Evolutionary conservation across 139 green algal species (phyloP).

Genomic region (Chlamydomonas sp.): DNA sequence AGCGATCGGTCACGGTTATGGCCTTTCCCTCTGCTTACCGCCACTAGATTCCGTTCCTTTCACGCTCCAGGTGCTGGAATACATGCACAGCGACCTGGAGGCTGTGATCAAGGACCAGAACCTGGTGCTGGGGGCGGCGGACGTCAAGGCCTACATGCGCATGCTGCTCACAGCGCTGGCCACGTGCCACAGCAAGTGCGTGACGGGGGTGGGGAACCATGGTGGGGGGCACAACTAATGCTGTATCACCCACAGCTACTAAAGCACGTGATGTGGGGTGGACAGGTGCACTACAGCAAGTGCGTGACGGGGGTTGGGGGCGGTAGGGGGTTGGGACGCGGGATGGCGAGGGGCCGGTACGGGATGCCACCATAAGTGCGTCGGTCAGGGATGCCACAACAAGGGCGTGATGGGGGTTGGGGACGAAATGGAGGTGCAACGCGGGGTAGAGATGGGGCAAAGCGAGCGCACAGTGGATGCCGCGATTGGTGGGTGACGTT

Average conservation of each 20-base stretch:
- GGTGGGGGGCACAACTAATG: neutral
- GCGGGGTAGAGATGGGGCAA: too few species aligned
- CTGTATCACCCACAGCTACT: too few species aligned
- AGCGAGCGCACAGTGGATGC: too few species aligned
- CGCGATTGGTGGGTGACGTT: too few species aligned
- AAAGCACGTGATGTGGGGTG: too few species aligned
- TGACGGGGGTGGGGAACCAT: neutral
- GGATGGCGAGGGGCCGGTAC: too few species aligned
- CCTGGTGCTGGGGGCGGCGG: constrained; percentile 71
- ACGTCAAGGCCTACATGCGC: constrained; percentile 92
- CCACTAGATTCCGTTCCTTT: neutral
- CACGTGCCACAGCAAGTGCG: constrained; percentile 68
- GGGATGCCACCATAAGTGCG: too few species aligned
- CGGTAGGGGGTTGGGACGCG: too few species aligned
- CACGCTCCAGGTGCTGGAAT: constrained; percentile 81
- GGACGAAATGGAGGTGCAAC: too few species aligned
- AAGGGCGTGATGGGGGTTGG: too few species aligned
- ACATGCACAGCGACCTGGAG: constrained; percentile 86
- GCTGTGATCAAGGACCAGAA: constrained; percentile 83
- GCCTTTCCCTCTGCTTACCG: neutral
- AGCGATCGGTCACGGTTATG: neutral
- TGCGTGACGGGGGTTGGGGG: neutral
- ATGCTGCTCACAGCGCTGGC: constrained; percentile 75
- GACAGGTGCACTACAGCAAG: too few species aligned
- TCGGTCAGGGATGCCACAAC: too few species aligned